phyloP scores from a whole-genome alignment of 345 rosid species.

The Sonneratia alba region DNA sequence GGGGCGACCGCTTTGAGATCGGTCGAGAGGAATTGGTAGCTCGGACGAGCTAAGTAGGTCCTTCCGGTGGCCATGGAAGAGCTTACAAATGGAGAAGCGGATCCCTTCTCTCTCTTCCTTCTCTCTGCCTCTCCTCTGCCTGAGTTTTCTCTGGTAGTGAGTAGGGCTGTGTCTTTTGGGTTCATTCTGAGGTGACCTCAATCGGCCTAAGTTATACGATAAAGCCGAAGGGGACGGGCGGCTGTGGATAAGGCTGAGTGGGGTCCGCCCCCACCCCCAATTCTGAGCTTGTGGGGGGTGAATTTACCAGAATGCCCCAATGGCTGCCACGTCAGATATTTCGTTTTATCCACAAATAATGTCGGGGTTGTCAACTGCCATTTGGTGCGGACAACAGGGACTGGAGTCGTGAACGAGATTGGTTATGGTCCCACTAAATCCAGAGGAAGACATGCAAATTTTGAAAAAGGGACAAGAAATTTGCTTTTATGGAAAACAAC shows the following conservation, averaged over 20 bases:
- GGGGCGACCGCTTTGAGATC: background rate
- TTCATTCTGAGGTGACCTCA: background rate
- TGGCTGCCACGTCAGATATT: background rate
- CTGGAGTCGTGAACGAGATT: background rate
- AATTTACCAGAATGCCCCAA: conserved; percentile 1
- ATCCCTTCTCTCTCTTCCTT: background rate
- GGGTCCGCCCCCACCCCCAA: background rate
- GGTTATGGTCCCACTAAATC: background rate
- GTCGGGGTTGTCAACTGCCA: background rate
- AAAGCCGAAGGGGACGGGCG: background rate
- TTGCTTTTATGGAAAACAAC: too few relatives aligned
- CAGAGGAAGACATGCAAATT: background rate
- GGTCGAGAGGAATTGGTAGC: conserved; percentile 5
- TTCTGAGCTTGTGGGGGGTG: background rate
- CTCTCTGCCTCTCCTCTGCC: background rate
- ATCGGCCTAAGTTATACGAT: background rate
- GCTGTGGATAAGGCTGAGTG: conserved; percentile 5
- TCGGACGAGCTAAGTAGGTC: background rate
- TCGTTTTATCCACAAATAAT: background rate
- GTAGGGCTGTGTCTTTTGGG: background rate
- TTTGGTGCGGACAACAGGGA: background rate
- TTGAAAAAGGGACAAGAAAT: too few relatives aligned
- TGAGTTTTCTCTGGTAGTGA: background rate
- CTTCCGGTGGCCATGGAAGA: conserved; percentile 2
- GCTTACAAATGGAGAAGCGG: background rate